Evolutionary conservation across 768 basidiomycete genomes (phyloP).

Genomic region (Mycena pura): DNA sequence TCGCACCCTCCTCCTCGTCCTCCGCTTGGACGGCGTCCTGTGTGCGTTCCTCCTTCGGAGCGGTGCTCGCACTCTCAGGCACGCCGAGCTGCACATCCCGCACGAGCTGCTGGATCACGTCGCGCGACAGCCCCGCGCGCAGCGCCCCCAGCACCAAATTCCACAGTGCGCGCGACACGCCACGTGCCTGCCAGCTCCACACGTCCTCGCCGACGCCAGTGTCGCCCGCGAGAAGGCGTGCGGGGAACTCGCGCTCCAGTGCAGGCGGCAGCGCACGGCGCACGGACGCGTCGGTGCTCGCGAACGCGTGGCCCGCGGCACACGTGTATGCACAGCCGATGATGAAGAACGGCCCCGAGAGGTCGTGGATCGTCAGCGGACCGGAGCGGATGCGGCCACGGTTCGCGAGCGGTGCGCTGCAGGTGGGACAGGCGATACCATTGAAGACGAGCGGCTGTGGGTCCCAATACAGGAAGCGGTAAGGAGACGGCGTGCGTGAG

Average conservation of each 20-base stretch:
- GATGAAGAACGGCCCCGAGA: conserved; percentile 81
- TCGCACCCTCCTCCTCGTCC: conserved; percentile 42
- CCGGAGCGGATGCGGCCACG: conserved; percentile 76
- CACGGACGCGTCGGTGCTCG: conserved; percentile 76
- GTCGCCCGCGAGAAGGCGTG: conserved; percentile 61
- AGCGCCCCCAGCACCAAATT: conserved; percentile 71
- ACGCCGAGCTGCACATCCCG: conserved; percentile 63
- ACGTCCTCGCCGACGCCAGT: conserved; percentile 64
- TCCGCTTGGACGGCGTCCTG: neutral
- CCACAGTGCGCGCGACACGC: conserved; percentile 75
- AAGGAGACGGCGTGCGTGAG: conserved; percentile 72
- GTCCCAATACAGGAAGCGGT: conserved; percentile 88
- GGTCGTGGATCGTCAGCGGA: conserved; percentile 80
- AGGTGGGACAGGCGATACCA: conserved; percentile 76
- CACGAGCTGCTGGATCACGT: conserved; percentile 65
- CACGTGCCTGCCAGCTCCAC: conserved; percentile 82
- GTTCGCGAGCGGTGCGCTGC: conserved; percentile 65
- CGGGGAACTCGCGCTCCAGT: conserved; percentile 79
- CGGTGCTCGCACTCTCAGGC: conserved; percentile 34
- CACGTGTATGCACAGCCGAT: conserved; percentile 87
- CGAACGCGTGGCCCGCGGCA: conserved; percentile 67
- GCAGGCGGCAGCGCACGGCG: conserved; percentile 71
- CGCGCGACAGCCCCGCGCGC: conserved; percentile 64
- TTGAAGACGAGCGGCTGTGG: conserved; percentile 84
- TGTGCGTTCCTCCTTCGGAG: neutral